A percentile compares a stretch with the other conserved stretches of the same genome.
These are phyloP conservation scores for Cyberlindnera euphorbiae DNA, from an alignment of 805 yeast genomes.

Conservation along the genomic window DNA sequence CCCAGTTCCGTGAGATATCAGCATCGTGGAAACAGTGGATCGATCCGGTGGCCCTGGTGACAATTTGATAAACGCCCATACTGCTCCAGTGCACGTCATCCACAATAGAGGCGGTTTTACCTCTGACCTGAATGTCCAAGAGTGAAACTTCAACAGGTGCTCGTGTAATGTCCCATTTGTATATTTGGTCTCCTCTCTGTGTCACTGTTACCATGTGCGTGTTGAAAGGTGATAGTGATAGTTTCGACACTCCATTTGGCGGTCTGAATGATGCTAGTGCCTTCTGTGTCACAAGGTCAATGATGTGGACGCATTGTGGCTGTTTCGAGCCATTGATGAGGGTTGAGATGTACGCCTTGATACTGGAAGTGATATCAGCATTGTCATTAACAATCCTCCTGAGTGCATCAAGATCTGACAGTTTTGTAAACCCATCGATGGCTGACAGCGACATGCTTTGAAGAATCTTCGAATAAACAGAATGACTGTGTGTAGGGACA, in stretches of 20 bases:
- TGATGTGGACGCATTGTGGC: constrained; percentile 34
- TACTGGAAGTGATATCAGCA: constrained; percentile 8
- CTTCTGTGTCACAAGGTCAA: constrained; percentile 41
- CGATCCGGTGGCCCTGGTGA: constrained; percentile 52
- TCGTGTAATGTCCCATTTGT: constrained; percentile 58
- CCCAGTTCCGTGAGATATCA: constrained; percentile 15
- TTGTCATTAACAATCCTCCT: constrained; percentile 14
- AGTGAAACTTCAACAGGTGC: constrained; percentile 46
- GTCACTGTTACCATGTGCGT: constrained; percentile 49
- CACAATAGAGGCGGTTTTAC: constrained; percentile 55
- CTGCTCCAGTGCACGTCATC: constrained; percentile 49
- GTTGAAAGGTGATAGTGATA: constrained; percentile 61
- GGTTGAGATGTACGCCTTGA: constrained; percentile 13
- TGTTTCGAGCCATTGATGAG: constrained; percentile 20
- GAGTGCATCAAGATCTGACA: constrained; percentile 36
- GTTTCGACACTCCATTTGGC: constrained; percentile 55
- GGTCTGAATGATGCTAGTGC: constrained; percentile 45
- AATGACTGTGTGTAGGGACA: constrained; percentile 18
- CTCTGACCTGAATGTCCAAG: constrained; percentile 55
- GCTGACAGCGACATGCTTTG: constrained; percentile 48
- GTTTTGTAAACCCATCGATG: constrained; percentile 42
- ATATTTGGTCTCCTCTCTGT: constrained; percentile 56
- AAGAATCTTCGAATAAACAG: constrained; percentile 30
- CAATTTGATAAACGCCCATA: constrained; percentile 40
- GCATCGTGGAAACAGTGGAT: constrained; percentile 52